A percentile compares a stretch with the other conserved stretches of the same genome.
Conservation (phyloP, 2,329 filamentous ascomycete species). For the Coniochaeta sp. region DNA sequence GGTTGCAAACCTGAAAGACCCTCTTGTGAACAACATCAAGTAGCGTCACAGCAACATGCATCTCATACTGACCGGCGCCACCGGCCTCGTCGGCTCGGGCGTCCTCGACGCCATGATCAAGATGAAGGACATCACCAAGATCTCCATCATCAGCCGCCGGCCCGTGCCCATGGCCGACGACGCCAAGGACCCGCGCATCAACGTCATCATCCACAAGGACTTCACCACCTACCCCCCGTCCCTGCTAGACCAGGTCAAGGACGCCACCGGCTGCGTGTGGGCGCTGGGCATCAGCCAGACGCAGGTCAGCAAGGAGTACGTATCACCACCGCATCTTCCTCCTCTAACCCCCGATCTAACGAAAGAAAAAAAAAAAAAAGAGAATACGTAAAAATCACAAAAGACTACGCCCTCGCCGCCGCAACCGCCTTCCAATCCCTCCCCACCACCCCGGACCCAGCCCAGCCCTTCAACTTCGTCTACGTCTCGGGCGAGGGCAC, state of each 20-base stretch:
- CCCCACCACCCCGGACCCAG: constrained; percentile 16
- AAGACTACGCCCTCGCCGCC: constrained; percentile 56
- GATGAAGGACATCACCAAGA: constrained; percentile 47
- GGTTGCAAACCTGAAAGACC: too few species aligned
- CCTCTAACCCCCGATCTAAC: neutral
- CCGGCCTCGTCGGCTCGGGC: constrained; percentile 55
- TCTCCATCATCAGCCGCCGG: constrained; percentile 61
- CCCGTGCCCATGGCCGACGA: constrained; percentile 57
- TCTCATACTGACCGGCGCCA: constrained; percentile 62
- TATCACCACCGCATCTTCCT: neutral
- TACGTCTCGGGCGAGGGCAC: constrained; percentile 61
- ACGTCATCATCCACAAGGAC: constrained; percentile 62
- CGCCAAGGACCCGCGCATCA: constrained; percentile 48
- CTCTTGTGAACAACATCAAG: too few species aligned
- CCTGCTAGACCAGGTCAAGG: constrained; percentile 52
- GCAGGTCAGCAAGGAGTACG: constrained; percentile 51
- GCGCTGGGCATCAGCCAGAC: constrained; percentile 60
- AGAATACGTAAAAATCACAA: constrained; percentile 62
- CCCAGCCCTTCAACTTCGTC: constrained; percentile 58
- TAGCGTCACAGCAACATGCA: constrained; percentile 51
- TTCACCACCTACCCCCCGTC: constrained; percentile 52
- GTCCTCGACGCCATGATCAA: constrained; percentile 56
- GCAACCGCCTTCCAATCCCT: constrained; percentile 51
- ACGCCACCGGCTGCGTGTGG: constrained; percentile 66
- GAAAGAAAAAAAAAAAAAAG: constrained; percentile 15